A percentile compares a stretch with the other conserved stretches of the same genome.
phyloP scores from a whole-genome alignment of 768 basidiomycete genomes.

The Artomyces pyxidatus region DNA sequence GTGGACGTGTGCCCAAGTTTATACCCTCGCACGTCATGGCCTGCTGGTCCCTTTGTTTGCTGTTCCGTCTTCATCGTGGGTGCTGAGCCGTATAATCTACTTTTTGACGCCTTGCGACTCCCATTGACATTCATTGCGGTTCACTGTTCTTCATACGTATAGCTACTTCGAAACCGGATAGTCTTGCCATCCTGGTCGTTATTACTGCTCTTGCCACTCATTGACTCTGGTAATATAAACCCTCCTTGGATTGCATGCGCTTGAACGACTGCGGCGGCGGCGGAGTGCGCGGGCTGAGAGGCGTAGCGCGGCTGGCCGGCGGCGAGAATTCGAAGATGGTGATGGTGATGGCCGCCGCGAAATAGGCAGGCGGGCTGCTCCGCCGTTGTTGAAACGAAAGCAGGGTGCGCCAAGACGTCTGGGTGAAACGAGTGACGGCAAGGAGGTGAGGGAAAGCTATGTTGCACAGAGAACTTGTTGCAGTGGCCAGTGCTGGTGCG shows the following conservation, averaged over 20 bases:
- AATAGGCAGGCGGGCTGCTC: neutral
- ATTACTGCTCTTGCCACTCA: neutral
- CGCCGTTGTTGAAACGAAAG: neutral
- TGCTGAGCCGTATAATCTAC: neutral
- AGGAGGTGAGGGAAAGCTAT: too few species aligned
- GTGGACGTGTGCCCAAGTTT: constrained; percentile 7
- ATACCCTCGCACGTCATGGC: constrained; percentile 20
- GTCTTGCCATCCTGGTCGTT: neutral
- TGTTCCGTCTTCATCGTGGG: neutral
- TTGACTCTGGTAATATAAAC: neutral
- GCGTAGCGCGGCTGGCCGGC: too few species aligned
- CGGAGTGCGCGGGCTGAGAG: too few species aligned
- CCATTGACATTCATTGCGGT: neutral
- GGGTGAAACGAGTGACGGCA: neutral
- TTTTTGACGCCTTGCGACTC: neutral
- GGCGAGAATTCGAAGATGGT: neutral
- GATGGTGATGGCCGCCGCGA: neutral
- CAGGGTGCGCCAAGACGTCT: neutral
- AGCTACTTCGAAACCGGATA: neutral
- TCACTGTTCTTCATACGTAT: neutral
- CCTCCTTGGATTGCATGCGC: neutral
- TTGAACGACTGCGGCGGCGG: neutral
- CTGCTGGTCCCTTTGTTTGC: neutral
- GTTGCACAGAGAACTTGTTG: neutral
- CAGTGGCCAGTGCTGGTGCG: neutral